These are phyloP conservation scores for Ganoderma multipileum DNA, from an alignment of 1,284 basidiomycete species.

Conservation along the genomic window DNA sequence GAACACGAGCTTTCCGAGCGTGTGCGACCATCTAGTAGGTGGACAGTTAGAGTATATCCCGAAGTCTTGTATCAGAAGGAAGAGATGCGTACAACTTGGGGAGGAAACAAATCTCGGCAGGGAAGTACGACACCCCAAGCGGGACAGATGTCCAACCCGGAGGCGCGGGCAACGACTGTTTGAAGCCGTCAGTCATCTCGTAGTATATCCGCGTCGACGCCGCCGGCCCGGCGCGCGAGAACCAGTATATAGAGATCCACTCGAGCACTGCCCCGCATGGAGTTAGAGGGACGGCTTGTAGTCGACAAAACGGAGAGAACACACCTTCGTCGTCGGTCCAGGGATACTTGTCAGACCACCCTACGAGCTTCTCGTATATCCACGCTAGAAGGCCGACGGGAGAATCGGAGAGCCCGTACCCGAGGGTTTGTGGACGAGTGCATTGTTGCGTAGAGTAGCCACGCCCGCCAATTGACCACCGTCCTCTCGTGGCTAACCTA, in stretches of 20 bases:
- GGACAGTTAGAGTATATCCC: neutral
- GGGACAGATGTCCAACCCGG: conserved; percentile 38
- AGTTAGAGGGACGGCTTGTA: neutral
- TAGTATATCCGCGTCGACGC: conserved; percentile 61
- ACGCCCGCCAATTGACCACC: conserved; percentile 38
- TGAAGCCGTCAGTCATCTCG: conserved; percentile 36
- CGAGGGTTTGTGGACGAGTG: conserved; percentile 63
- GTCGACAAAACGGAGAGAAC: neutral
- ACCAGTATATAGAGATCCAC: conserved; percentile 12
- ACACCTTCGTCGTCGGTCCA: conserved; percentile 11
- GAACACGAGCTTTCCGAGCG: conserved; percentile 35
- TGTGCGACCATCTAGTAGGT: conserved; percentile 31
- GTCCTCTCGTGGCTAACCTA: neutral
- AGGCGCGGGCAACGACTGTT: conserved; percentile 46
- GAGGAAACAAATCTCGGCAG: conserved; percentile 45
- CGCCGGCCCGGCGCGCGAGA: conserved; percentile 49
- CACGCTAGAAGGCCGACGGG: conserved; percentile 59
- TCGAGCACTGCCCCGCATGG: conserved; percentile 26
- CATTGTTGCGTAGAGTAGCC: conserved; percentile 52
- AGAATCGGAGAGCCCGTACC: conserved; percentile 60
- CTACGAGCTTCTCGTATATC: conserved; percentile 10
- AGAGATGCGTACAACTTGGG: conserved; percentile 47
- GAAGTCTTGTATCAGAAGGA: neutral
- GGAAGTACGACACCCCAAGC: conserved; percentile 55
- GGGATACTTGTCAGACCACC: neutral